A percentile compares a stretch with the other conserved stretches of the same genome.
Evolutionary conservation across 2,329 filamentous ascomycete species (phyloP).

Genomic region (Penicillium sp.): DNA sequence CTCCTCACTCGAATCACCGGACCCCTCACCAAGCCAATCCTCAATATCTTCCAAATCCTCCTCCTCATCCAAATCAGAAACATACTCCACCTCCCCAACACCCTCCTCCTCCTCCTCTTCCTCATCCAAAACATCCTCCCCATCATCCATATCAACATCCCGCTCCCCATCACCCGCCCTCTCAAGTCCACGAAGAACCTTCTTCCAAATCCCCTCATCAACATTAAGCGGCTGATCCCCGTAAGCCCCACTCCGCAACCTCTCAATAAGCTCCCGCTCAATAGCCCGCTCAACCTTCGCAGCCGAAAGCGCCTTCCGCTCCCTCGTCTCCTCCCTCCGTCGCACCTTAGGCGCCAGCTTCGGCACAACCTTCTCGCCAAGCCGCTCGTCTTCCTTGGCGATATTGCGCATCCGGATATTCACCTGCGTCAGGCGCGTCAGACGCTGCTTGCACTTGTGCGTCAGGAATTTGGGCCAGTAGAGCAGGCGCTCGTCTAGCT

Average conservation of each 20-base stretch:
- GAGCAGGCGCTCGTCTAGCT: constrained; percentile 82
- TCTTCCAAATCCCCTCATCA: constrained; percentile 95
- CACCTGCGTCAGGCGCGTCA: constrained; percentile 91
- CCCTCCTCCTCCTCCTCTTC: constrained; percentile 74
- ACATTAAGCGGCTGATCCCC: constrained; percentile 94
- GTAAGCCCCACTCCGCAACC: constrained; percentile 88
- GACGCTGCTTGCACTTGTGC: constrained; percentile 95
- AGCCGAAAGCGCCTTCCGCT: constrained; percentile 76
- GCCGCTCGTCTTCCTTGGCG: constrained; percentile 83
- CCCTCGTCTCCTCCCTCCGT: constrained; percentile 73
- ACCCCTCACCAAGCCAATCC: constrained; percentile 85
- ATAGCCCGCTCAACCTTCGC: constrained; percentile 96
- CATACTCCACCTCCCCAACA: constrained; percentile 83
- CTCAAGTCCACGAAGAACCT: constrained; percentile 89
- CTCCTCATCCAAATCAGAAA: constrained; percentile 81
- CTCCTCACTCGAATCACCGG: constrained; percentile 53
- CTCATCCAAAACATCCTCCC: constrained; percentile 64
- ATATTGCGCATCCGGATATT: constrained; percentile 76
- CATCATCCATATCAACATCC: constrained; percentile 87
- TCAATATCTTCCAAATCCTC: constrained; percentile 91
- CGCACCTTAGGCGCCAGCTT: constrained; percentile 89
- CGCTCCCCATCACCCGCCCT: constrained; percentile 78
- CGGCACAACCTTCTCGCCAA: constrained; percentile 86
- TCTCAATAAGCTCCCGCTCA: constrained; percentile 90
- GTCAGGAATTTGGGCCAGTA: constrained; percentile 95